Evolutionary conservation across 208 protist genomes (phyloP).

Genomic region (Phytomonas serpens): DNA sequence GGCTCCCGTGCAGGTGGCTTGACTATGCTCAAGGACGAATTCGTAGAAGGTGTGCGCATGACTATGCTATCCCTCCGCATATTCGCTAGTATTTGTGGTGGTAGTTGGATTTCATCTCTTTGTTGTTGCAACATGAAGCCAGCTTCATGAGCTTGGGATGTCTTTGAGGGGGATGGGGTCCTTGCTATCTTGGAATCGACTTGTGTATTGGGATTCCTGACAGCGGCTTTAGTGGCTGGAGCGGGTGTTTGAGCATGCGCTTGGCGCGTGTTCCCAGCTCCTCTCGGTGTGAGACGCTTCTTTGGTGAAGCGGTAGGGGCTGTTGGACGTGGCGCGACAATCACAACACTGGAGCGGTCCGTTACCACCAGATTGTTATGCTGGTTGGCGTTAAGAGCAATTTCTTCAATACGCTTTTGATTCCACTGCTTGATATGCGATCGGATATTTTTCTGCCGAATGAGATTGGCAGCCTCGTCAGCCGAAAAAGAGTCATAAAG

Average conservation of each 20-base stretch:
- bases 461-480: not conserved
- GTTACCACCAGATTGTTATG: constrained; percentile 28
- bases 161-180: not conserved
- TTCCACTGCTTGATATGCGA: not conserved
- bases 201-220: not conserved
- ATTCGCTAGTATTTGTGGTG: not conserved
- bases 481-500: not conserved
- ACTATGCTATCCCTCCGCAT: not conserved
- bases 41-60: not conserved
- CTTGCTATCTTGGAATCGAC: not conserved
- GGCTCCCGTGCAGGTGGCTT: not conserved
- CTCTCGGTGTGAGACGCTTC: not conserved
- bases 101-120: not conserved
- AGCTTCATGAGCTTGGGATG: not conserved
- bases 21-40: not conserved
- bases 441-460: not conserved
- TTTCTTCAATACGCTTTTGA: not conserved
- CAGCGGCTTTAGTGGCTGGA: not conserved
- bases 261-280: not conserved
- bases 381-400: not conserved
- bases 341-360: constrained; percentile 32
- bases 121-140: not conserved
- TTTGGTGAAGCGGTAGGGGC: not conserved
- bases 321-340: constrained; percentile 27
- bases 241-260: not conserved